Evolutionary conservation across 2,329 filamentous ascomycete genomes (phyloP), one percentile per base, ranked within the genome.

Genomic region (Alternaria sp.): DNA sequence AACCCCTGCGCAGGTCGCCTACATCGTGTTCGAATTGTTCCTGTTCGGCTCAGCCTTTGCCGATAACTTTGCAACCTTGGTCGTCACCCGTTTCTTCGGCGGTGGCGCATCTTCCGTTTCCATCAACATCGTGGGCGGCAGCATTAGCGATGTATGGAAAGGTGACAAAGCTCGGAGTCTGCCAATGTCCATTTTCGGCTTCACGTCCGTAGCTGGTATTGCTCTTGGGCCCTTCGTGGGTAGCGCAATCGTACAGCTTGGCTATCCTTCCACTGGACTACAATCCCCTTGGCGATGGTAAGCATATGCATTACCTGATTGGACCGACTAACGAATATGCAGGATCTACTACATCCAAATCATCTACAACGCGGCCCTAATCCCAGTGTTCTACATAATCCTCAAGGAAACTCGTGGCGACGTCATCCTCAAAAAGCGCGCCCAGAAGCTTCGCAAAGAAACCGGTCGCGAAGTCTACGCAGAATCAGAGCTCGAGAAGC

Each of bases 281-380:
- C 65, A 73, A 19, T 55, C 65, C 5, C 71, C 69, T 1, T 82
- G 80, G 81, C 68, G 81, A 65, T 83, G 81, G 81, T 80, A 65
- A 63, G 74, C 46, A 55, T 52, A 1, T n/a, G 4, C 19, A 7
- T 10, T 3, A 6, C 13, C 21, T 23, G 13, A n/a, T 5, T 36
- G 12, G 12, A 3, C 21, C 17, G 17, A n/a, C 52, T 61, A 23
- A 67, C 5, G 19, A 50, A 19, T 4, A 21, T n/a, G 6, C 54
- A 81, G 80, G 80, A 83, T 83, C 49, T 83, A 80, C 66, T 82
- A 82, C 43, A 77, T 83, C 54, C 81, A 82, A 45, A 81, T 83
- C 45, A 81, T 82, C 56, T 82, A 81, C 63, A 81, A 82, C 32
- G 78, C 78, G 4, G 81, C 71, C 0, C 65, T 82, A 6, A 77